Base-by-base conservation (phyloP, 129 eudicot species). In the Artemisia argyi region DNA sequence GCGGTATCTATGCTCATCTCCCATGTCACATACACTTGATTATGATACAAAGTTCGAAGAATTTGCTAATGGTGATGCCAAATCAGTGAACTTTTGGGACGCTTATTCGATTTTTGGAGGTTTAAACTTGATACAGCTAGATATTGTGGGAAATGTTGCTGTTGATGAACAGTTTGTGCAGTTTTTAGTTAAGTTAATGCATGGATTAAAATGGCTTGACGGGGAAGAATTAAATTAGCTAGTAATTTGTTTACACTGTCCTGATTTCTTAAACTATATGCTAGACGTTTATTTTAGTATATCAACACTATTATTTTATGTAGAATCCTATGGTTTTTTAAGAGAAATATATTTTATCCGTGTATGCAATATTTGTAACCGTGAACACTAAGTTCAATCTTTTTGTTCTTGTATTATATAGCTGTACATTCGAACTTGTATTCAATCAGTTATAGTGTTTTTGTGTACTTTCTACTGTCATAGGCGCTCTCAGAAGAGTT, bases 1-100 rank as follows among this genome's bases (percentile, higher is more conserved):
- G 68, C 78, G 97, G 76, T 86, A 88, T 71, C 55, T 88, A 68
- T 88, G 92, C 68, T 61, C 96, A 24, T 91, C 97, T 68, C 97
- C 97, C 20, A 49, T 91, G 53, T 80, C 86, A 19, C 90, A 86
- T 69, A 72, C 91, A 2, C 76, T 61, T 26, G 83, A 68, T 26
- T 68, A 68, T 68, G 87, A 84, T 46, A 80, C 82, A 79, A 74
- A 71, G 8, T 56, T 69, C 6, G 78, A 78, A 58, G 78, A 82
- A 76, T 24, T 76, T 65, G 61, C 71, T 1, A 64, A 13, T n/a
- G 73, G 69, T 52, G 77, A 57, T 60, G 48, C 24, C 59, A 68
- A 73, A 7, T 14, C 74, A 73, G 69, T 78, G 54, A 74, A 78
- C 19, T 83, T 83, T 32, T 88, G 92, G 92, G 97, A 91, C 55